Base-by-base conservation (phyloP, 257 asterid genomes). In the Thymus quinquecostatus region DNA sequence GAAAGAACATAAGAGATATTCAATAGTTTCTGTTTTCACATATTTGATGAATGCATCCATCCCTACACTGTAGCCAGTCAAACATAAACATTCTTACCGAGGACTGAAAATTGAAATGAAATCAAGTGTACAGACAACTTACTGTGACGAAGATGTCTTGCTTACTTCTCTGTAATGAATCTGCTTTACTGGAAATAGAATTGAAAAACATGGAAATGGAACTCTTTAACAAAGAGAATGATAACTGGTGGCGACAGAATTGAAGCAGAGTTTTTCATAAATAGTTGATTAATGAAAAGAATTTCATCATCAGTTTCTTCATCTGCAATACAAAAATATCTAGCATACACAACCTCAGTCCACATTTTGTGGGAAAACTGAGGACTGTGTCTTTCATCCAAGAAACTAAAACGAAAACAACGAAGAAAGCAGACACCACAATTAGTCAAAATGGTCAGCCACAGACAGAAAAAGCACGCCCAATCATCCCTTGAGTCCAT, bases 401-500 rank as follows among this genome's bases (percentile, higher is more conserved):
- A 72, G 69, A 70, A 62, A 64, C 40, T 48, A 33, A 57, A 64
- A 38, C 41, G 71, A 48, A 27, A 32, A 57, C 33, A n/a, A 65
- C 12, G 53, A 51, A 43, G 60, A 3, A 14, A 29, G 47, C 21
- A 11, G 28, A 56, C 61, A 56, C 38, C 36, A 28, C 21, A 21
- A 21, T 29, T 28, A 13, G 29, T 70, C 11, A 69, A 41, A 6
- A 60, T 10, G 73, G 51, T 89, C 81, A 88, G 63, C 85, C 84
- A 29, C 77, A 57, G 44, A 76, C 83, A 63, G 88, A 85, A 68
- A 85, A 92, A 45, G 86, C 89, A 0, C 88, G 96, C 12, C 87
- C 90, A 53, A 92, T 87, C 93, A 88, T 87, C 76, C 93, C 97
- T 75, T 88, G 95, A n/a, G 97, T 77, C 98, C 98, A 92, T 1